Percentiles rank a stretch among this genome's conserved stretches.
Evolutionary conservation across 2,329 filamentous ascomycete genomes (phyloP).

Genomic region (Trichophaea hybrida): DNA sequence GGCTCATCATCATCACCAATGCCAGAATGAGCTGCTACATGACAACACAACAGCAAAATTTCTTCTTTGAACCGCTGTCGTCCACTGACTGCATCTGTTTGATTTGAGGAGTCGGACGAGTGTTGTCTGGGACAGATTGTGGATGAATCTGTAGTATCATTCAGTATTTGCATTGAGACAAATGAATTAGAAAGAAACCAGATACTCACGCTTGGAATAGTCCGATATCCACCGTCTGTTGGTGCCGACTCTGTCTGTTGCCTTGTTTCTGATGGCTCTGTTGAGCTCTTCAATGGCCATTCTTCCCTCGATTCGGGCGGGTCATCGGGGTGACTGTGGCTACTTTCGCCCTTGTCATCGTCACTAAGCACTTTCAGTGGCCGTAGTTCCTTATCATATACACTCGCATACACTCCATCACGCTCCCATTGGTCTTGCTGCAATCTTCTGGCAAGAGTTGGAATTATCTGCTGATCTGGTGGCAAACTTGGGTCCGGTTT

Average conservation of each 20-base stretch:
- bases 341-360: constrained; percentile 29
- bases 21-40: constrained; percentile 43
- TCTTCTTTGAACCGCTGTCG: constrained; percentile 39
- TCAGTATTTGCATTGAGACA: not conserved
- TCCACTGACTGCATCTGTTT: constrained; percentile 38
- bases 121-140: constrained; percentile 20
- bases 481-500: constrained; percentile 88
- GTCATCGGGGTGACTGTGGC: constrained; percentile 24
- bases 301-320: constrained; percentile 33
- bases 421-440: constrained; percentile 93
- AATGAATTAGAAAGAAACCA: not conserved
- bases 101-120: constrained; percentile 32
- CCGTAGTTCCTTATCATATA: constrained; percentile 78
- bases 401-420: constrained; percentile 70
- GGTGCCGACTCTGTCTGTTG: constrained; percentile 24
- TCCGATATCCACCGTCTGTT: constrained; percentile 35
- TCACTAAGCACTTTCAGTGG: constrained; percentile 55
- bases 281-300: constrained; percentile 44
- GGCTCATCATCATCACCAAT: constrained; percentile 2
- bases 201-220: constrained; percentile 35
- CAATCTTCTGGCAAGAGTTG: constrained; percentile 78
- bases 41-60: constrained; percentile 58
- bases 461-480: constrained; percentile 87
- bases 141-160: constrained; percentile 10
- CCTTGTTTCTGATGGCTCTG: constrained; percentile 12